Percentiles rank a stretch among this genome's conserved stretches.
phyloP scores from a whole-genome alignment of 1,139 yeast species.

The Arxiozyma telluris region DNA sequence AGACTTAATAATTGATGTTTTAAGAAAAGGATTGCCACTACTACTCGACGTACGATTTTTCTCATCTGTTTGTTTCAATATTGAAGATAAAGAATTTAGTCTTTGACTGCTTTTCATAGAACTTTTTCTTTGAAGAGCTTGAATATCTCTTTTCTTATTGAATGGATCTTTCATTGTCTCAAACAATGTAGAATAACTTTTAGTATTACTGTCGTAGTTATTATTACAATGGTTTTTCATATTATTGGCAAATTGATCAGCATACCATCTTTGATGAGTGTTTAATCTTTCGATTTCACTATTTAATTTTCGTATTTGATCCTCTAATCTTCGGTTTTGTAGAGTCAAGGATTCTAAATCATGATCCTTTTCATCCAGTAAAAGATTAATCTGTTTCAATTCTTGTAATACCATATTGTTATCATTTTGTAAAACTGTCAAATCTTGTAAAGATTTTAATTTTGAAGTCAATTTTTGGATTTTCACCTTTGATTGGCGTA shows the following conservation, averaged over 20 bases:
- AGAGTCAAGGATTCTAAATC: constrained; percentile 46
- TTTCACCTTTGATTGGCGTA: constrained; percentile 45
- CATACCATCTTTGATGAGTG: constrained; percentile 18
- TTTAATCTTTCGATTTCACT: constrained; percentile 66
- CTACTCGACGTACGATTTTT: neutral
- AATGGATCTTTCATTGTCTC: neutral
- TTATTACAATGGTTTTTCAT: neutral
- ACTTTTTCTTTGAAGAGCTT: constrained; percentile 1
- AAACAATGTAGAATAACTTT: neutral
- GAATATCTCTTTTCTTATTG: neutral
- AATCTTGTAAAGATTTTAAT: constrained; percentile 18
- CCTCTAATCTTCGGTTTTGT: constrained; percentile 32
- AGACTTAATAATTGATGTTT: neutral
- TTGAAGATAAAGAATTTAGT: constrained; percentile 7
- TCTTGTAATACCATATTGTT: constrained; percentile 36
- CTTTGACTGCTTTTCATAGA: constrained; percentile 6
- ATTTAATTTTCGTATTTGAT: constrained; percentile 52
- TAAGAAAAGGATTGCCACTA: neutral
- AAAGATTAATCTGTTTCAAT: constrained; percentile 49
- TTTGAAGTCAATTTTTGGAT: constrained; percentile 40
- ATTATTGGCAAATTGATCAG: neutral
- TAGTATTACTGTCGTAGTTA: too few species aligned
- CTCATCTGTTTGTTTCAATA: neutral
- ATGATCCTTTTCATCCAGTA: constrained; percentile 44
- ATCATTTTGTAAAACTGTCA: constrained; percentile 34